Conservation (phyloP, 352 stramenopile genomes). For the Phytophthora palmivora region DNA sequence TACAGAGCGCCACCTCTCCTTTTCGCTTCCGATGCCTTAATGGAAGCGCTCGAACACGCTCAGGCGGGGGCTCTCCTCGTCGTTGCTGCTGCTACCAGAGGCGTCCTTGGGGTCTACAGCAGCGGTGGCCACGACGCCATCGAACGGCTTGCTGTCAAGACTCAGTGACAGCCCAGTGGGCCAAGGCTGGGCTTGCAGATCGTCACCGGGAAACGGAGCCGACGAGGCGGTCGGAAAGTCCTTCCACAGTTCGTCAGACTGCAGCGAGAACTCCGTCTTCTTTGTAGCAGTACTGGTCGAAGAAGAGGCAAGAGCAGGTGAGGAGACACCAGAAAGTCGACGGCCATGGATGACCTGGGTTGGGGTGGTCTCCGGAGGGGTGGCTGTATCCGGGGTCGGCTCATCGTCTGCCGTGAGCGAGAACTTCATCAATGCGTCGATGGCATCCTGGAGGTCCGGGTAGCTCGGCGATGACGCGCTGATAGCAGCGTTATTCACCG, state of each 20-base stretch:
- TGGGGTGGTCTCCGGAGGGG: constrained; percentile 30
- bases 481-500: constrained; percentile 32
- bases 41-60: constrained; percentile 89
- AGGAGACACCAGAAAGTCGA: constrained; percentile 27
- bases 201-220: constrained; percentile 38
- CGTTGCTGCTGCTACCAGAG: constrained; percentile 49
- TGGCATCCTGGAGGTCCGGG: constrained; percentile 86
- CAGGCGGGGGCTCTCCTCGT: constrained; percentile 79
- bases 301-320: constrained; percentile 26
- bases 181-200: constrained; percentile 60
- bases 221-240: constrained; percentile 62
- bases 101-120: constrained; percentile 30
- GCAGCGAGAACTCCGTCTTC: constrained; percentile 64
- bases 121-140: constrained; percentile 23
- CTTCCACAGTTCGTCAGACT: constrained; percentile 82
- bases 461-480: constrained; percentile 55
- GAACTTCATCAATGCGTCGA: constrained; percentile 90
- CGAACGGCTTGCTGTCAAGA: constrained; percentile 64
- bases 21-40: constrained; percentile 55
- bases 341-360: constrained; percentile 11
- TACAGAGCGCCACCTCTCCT: constrained; percentile 58
- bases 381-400: constrained; percentile 35
- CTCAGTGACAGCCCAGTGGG: constrained; percentile 65
- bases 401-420: constrained; percentile 69
- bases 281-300: constrained; percentile 27